Evolutionary conservation across 192 early-diverging fungal genomes (phyloP), one percentile per base, ranked within the genome.

Genomic region (Backusella australiensis): DNA sequence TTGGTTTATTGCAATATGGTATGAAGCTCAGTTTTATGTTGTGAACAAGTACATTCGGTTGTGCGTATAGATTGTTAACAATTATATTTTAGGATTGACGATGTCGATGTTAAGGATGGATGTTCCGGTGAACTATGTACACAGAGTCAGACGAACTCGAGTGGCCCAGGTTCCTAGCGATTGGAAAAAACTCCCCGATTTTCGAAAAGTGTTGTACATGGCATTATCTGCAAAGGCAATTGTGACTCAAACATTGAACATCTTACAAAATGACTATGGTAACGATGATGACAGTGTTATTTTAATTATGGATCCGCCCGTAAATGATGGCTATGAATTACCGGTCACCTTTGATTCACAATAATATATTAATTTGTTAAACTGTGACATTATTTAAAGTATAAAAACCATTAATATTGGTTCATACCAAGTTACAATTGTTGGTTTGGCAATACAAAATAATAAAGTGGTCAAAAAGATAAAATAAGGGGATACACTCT

Each of bases 51-150:
- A 66, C 63, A 66, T 66, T 66, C 32, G 29, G 34, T 34, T 66
- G 32, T 66, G 29, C 63, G 63, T 66, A 26, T 66, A 66, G 29
- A 66, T 26, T 66, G 6, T 66, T 66, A 34, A 66, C 63, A 8
- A 66, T 66, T 66, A 66, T 34, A 34, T 66, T 66, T 66, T 34
- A 66, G 63, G 63, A 66, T 66, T 66, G 14, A 34, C 63, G 6
- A 66, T 66, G 63, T 32, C 63, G 63, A 66, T 66, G 63, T 66
- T 66, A 66, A 66, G 63, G 63, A 66, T 66, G 29, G 63, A 66
- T 66, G 29, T 66, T 66, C 29, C 29, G 26, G 63, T 66, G 63
- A 66, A 17, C 63, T 66, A 66, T 66, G 63, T 66, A 66, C 26
- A 66, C 63, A 66, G 63, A 66, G 32, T 66, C 63, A 66, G 63